Percentiles rank a stretch among this genome's conserved stretches.
Conservation (phyloP, 306 rosid genomes). For the Heteromeles arbutifolia region DNA sequence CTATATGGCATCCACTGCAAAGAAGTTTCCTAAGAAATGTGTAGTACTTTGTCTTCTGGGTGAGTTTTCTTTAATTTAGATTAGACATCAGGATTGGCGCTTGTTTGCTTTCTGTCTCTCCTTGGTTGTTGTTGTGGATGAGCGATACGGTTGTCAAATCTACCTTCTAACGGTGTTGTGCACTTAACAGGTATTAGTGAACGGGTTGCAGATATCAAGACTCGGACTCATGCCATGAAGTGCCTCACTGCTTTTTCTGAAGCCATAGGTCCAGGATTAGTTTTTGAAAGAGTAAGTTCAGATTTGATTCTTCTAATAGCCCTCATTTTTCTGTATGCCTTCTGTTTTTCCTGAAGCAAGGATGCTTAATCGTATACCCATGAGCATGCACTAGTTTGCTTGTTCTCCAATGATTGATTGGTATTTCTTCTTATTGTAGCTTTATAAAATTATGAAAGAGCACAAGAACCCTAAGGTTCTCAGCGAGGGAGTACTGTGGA, state of each 20-base stretch:
- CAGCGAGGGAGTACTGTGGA: constrained; percentile 93
- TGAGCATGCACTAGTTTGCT: constrained; percentile 1
- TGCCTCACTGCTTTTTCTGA: constrained; percentile 86
- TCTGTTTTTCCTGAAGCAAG: neutral
- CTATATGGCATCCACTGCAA: constrained; percentile 60
- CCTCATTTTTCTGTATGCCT: neutral
- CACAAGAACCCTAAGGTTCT: constrained; percentile 99
- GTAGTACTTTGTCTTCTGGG: constrained; percentile 85
- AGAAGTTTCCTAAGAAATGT: constrained; percentile 89
- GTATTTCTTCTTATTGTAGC: constrained; percentile 31
- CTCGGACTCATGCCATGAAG: constrained; percentile 84
- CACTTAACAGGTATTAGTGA: constrained; percentile 69
- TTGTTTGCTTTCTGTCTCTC: neutral
- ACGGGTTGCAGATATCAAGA: constrained; percentile 98
- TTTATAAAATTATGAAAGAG: constrained; percentile 93
- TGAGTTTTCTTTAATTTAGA: constrained; percentile 30
- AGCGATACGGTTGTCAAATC: neutral
- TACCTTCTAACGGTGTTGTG: neutral
- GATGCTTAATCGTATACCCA: neutral
- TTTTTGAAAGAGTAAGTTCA: constrained; percentile 87
- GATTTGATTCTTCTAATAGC: neutral
- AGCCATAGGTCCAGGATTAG: constrained; percentile 96
- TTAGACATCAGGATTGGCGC: neutral
- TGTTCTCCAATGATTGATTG: neutral
- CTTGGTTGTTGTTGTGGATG: constrained; percentile 8